These are phyloP conservation scores for Fusarium foetens DNA, from an alignment of 2,329 filamentous ascomycete genomes.

Conservation along the genomic window DNA sequence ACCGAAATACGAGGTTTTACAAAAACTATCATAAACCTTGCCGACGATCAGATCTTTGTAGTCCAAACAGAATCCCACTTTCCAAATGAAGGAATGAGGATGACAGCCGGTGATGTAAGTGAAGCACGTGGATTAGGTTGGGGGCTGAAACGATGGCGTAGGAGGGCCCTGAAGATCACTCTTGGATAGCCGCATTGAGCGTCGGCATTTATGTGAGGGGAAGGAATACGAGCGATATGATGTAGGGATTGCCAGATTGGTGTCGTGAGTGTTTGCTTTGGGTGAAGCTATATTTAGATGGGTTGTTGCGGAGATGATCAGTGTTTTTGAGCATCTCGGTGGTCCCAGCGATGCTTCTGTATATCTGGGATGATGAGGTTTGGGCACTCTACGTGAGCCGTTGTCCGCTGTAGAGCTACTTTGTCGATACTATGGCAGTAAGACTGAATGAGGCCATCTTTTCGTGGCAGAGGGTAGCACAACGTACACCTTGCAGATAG, in stretches of 20 bases:
- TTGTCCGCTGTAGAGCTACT: not conserved
- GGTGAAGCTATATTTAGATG: not conserved
- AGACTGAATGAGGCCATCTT: not conserved
- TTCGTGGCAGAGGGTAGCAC: not conserved
- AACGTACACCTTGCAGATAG: not conserved
- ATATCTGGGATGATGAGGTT: too few relatives aligned
- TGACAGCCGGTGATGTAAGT: slow-evolving; percentile 4
- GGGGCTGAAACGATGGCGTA: slow-evolving; percentile 10
- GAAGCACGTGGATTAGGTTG: slow-evolving; percentile 16
- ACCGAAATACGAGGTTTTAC: not conserved
- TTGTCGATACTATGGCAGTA: too few relatives aligned
- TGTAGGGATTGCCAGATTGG: not conserved
- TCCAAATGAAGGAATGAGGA: not conserved
- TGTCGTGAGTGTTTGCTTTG: not conserved
- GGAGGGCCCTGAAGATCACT: slow-evolving; percentile 7
- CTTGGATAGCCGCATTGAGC: slow-evolving; percentile 12
- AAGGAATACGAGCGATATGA: slow-evolving; percentile 26
- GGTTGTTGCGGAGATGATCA: not conserved
- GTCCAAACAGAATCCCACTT: not conserved
- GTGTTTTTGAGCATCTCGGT: not conserved
- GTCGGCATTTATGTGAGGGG: not conserved
- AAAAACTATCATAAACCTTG: not conserved
- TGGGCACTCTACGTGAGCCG: not conserved
- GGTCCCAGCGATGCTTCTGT: too few relatives aligned
- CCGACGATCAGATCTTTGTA: not conserved